Evolutionary conservation across 2,329 filamentous ascomycete genomes (phyloP).

Genomic region (Arthroderma sp.): DNA sequence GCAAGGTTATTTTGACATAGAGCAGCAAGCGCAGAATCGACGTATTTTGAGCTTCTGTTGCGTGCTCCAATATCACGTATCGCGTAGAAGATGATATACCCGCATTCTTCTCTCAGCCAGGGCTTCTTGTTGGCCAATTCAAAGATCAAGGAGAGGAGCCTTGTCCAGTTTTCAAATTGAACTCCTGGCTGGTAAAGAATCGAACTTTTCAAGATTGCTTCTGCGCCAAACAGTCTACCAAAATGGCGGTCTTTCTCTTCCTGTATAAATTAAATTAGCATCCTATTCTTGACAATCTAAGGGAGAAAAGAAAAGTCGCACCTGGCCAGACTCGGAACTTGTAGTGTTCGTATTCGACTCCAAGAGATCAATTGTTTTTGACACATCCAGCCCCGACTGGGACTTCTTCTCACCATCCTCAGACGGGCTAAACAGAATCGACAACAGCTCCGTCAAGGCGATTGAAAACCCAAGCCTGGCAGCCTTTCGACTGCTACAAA

Average conservation of each 20-base stretch:
- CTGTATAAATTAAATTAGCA: constrained; percentile 45
- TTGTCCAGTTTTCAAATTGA: constrained; percentile 40
- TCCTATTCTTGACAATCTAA: constrained; percentile 21
- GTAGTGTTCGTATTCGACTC: constrained; percentile 41
- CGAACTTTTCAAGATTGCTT: constrained; percentile 70
- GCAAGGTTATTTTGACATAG: constrained; percentile 55
- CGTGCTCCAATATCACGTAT: constrained; percentile 43
- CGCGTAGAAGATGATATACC: constrained; percentile 65
- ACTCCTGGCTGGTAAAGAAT: constrained; percentile 51
- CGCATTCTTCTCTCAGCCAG: constrained; percentile 82
- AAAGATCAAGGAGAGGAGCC: constrained; percentile 60
- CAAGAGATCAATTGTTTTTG: constrained; percentile 40
- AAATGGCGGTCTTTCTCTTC: constrained; percentile 79
- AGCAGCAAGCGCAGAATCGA: constrained; percentile 50
- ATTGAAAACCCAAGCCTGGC: constrained; percentile 81
- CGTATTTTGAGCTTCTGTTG: constrained; percentile 36
- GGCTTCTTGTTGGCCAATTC: constrained; percentile 67
- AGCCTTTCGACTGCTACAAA: constrained; percentile 81
- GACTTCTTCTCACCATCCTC: constrained; percentile 13
- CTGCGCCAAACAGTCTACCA: constrained; percentile 74
- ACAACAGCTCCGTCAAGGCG: constrained; percentile 69
- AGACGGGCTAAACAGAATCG: constrained; percentile 48
- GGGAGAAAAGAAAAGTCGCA: constrained; percentile 21
- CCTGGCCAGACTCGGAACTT: constrained; percentile 43
- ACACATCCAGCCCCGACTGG: constrained; percentile 27